These are phyloP conservation scores for Rhodosporidiobolus odoratus DNA, from an alignment of 768 basidiomycete species.

Conservation along the genomic window DNA sequence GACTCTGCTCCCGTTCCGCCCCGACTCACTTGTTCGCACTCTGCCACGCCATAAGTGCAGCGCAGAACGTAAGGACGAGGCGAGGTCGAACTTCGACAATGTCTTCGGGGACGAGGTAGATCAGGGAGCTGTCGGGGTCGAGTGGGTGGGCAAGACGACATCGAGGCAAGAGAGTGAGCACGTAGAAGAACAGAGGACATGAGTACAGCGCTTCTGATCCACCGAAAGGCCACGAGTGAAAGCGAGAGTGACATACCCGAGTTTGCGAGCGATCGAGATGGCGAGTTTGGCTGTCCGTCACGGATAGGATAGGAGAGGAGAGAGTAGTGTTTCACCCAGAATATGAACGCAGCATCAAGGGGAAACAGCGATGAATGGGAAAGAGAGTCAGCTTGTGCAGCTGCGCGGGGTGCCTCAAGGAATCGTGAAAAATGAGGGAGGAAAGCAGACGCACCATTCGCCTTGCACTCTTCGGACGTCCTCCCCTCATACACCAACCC, in stretches of 20 bases:
- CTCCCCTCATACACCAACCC: slow-evolving; percentile 57
- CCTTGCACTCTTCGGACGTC: slow-evolving; percentile 77
- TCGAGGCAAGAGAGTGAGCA: background rate
- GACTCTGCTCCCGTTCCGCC: no score
- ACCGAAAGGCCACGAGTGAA: background rate
- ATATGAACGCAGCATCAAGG: no score
- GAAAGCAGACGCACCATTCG: slow-evolving; percentile 65
- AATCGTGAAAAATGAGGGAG: background rate
- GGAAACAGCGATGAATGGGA: no score
- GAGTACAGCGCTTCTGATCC: no score
- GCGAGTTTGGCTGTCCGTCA: slow-evolving; percentile 73
- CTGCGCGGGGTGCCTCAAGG: no score
- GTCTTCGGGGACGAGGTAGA: slow-evolving; percentile 94
- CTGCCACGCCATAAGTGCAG: slow-evolving; percentile 55
- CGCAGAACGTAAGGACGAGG: slow-evolving; percentile 90
- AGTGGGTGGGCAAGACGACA: background rate
- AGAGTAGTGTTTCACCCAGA: no score
- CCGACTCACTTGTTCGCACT: no score
- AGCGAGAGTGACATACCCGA: slow-evolving; percentile 47
- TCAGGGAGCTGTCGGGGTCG: slow-evolving; percentile 60
- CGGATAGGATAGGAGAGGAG: no score
- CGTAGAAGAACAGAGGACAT: background rate
- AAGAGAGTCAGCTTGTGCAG: slow-evolving; percentile 1
- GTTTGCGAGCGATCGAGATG: slow-evolving; percentile 97
- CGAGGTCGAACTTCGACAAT: slow-evolving; percentile 90